Evolutionary conservation across 495 filamentous ascomycete genomes (phyloP).

Genomic region (Chaetomium fimeti): DNA sequence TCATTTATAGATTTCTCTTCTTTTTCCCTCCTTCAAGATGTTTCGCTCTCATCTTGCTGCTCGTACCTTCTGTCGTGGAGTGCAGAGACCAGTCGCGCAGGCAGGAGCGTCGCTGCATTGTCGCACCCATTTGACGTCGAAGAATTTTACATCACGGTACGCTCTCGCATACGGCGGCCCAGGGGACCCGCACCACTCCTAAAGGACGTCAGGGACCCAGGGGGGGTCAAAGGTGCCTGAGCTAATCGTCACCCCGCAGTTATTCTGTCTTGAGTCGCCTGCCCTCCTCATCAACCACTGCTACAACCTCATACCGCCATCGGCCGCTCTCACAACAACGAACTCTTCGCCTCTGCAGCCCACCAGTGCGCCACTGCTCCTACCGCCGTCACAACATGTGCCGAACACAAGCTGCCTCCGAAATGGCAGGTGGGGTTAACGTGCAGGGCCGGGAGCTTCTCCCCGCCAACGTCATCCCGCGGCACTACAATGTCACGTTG

Average conservation of each 20-base stretch:
- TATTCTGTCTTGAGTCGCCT: slow-evolving; percentile 22
- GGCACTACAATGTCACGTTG: slow-evolving; percentile 69
- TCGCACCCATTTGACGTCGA: slow-evolving; percentile 18
- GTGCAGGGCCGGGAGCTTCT: slow-evolving; percentile 58
- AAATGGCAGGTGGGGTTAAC: slow-evolving; percentile 46
- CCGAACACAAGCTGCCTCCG: slow-evolving; percentile 46
- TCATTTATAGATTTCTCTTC: slow-evolving; percentile 9
- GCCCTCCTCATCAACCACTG: slow-evolving; percentile 25
- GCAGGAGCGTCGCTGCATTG: slow-evolving; percentile 11
- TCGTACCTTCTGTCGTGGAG: slow-evolving; percentile 30
- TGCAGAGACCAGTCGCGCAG: slow-evolving; percentile 23
- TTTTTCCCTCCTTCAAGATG: slow-evolving; percentile 26
- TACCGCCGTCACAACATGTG: slow-evolving; percentile 59
- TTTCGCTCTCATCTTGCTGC: slow-evolving; percentile 29
- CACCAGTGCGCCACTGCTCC: slow-evolving; percentile 49
- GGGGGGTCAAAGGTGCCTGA: background rate
- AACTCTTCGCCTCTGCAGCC: slow-evolving; percentile 26
- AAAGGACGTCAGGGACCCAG: background rate
- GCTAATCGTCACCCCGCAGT: slow-evolving; percentile 32
- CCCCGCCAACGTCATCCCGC: slow-evolving; percentile 62
- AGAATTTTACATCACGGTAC: slow-evolving; percentile 32
- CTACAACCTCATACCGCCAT: slow-evolving; percentile 18
- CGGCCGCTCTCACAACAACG: slow-evolving; percentile 22
- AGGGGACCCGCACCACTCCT: slow-evolving; percentile 4
- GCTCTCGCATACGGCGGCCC: background rate